Conservation (phyloP, 2,329 filamentous ascomycete genomes). For the Fusarium beomiforme region DNA sequence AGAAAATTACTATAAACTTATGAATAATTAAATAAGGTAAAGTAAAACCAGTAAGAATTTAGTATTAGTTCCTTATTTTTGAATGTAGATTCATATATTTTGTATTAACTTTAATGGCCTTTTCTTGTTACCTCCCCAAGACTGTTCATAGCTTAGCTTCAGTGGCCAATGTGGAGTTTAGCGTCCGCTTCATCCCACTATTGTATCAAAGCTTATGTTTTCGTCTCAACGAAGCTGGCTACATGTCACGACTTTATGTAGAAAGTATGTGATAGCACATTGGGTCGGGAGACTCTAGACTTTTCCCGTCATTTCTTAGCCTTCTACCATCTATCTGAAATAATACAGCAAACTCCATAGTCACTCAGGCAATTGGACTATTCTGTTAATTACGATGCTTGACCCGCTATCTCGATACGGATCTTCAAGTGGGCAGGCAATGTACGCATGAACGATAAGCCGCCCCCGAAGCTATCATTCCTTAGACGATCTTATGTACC, state of each 20-base stretch:
- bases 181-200: not conserved
- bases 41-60: too few relatives aligned
- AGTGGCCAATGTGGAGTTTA: conserved; percentile 16
- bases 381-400: conserved; percentile 3
- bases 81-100: too few relatives aligned
- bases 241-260: not conserved
- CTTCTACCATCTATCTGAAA: not conserved
- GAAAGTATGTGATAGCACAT: not conserved
- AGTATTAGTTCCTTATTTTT: too few relatives aligned
- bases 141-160: conserved; percentile 4
- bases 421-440: too few relatives aligned
- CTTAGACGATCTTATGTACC: conserved; percentile 21
- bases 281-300: not conserved
- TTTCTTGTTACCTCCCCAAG: too few relatives aligned
- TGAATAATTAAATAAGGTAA: too few relatives aligned
- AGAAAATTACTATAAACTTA: too few relatives aligned
- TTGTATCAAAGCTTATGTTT: not conserved
- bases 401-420: conserved; percentile 5
- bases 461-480: conserved; percentile 35
- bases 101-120: too few relatives aligned
- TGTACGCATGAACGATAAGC: conserved; percentile 44
- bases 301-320: not conserved
- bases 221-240: not conserved
- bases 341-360: not conserved
- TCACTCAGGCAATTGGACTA: not conserved